Base-by-base conservation (phyloP, 23 red algal species). In the Cyanidiococcus yangmingshanensis region DNA sequence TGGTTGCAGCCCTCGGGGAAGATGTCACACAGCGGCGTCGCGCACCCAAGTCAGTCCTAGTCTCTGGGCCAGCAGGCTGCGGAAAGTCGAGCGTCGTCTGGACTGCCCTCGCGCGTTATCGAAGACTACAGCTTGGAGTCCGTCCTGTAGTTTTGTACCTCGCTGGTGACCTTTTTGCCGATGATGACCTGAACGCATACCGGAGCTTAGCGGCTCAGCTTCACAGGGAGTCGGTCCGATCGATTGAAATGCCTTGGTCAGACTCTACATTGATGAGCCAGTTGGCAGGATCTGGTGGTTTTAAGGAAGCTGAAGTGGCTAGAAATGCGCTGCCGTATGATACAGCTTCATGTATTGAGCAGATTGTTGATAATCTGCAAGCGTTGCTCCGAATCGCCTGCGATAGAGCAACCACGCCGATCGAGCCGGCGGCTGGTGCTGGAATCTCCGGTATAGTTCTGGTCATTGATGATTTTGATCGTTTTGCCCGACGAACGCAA, bases 141-240 rank as follows among this genome's bases (percentile, higher is more conserved):
- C 45, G 45, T 21, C 45, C 45, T 54, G 63, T 29, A 3, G 12
- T 25, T 71, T 25, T 71, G 12, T 71, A 71, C 32, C 63, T 71
- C 27, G 21, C 3, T 29, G 63, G 63, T 3, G 32, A 35, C 12
- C 15, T 71, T 25, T 35, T 32, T 30, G 63, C n/a, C 3, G 63
- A 25, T 7, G 63, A 30, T 29, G 63, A 71, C 7, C 32, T 71
- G 12, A 35, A 7, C 32, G 63, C 63, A 30, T 71, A 71, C 27
- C 63, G 63, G n/a, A 35, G n/a, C 63, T 32, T 71, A 7, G 63
- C 27, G n/a, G 63, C 63, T 2, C 63, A 71, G 63, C 32, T 71
- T 7, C 63, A 30, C 15, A 2, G n/a, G 12, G 63, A 25, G 63
- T 35, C 32, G 27, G 7, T 54, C 21, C 12, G 12, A 21, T 7